Percentiles rank a stretch among this genome's conserved stretches.
Evolutionary conservation across 177 flowering plant species (phyloP).

Genomic region (Vitis hybrid): DNA sequence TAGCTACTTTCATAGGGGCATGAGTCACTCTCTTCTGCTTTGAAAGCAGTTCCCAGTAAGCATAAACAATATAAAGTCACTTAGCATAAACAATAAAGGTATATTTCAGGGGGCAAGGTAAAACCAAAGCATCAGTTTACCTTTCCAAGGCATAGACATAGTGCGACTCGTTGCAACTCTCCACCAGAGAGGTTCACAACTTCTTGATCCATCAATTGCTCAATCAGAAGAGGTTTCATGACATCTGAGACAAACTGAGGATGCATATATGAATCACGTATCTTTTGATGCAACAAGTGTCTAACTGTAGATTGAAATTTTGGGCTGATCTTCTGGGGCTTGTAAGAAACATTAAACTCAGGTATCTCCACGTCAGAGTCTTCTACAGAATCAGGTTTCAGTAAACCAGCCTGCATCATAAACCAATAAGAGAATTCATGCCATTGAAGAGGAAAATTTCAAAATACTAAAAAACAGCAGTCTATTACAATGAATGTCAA

Average conservation of each 20-base stretch:
- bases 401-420: conserved; percentile 69
- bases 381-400: conserved; percentile 77
- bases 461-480: not conserved
- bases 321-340: conserved; percentile 97
- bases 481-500: not conserved
- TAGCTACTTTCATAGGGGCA: too few species aligned
- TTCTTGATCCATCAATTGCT: conserved; percentile 98
- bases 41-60: not conserved
- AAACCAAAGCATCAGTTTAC: conserved; percentile 29
- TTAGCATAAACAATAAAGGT: too few species aligned
- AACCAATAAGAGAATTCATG: conserved; percentile 1
- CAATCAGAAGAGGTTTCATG: conserved; percentile 96
- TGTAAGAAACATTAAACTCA: conserved; percentile 96
- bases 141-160: conserved; percentile 95
- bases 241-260: conserved; percentile 97
- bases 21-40: not conserved
- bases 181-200: conserved; percentile 98
- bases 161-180: conserved; percentile 96
- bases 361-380: conserved; percentile 85
- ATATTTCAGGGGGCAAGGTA: too few species aligned
- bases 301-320: conserved; percentile 74
- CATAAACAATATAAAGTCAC: not conserved
- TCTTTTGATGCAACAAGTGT: conserved; percentile 76
- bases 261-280: conserved; percentile 85
- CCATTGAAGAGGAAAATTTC: not conserved